Evolutionary conservation across 768 basidiomycete species (phyloP), one percentile per base, ranked within the genome.

Genomic region (Tricholomella constricta): DNA sequence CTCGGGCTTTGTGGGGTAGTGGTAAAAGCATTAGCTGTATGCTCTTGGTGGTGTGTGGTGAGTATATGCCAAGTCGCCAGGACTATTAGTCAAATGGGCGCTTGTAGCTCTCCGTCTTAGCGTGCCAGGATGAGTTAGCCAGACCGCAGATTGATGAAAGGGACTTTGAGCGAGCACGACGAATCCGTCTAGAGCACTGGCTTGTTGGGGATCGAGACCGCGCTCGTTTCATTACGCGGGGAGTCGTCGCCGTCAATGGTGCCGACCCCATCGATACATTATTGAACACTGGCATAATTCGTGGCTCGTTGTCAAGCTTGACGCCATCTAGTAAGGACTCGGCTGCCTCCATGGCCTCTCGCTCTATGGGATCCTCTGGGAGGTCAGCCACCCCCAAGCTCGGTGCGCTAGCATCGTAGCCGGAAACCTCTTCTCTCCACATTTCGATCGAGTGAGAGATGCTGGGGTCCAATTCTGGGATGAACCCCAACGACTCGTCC

Each of bases 391-490:
- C 46, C 2, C 50, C 44, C 7, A 45, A 17, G 38, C 34, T 48
- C 14, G 57, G 57, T 8, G 63, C 54, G 37, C 58, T 45, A 44
- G 51, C 51, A 34, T 44, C 50, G 45, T 62, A 64, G 34, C 59
- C 62, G 36, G 62, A 65, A 23, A 81, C 74, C 38, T 70, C 68
- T 47, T 72, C 73, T 22, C 74, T 69, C 81, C 81, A 83, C 48
- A 69, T 61, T 38, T 75, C 72, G 31, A 77, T 76, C 10, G 65
- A 44, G 6, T 35, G 34, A 12, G 29, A 72, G 10, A 56, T 50
- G 15, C 59, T 58, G 9, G 62, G 26, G 48, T 64, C 62, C 25
- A 61, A 51, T 36, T 64, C 69, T 22, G 67, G 69, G 7, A 72
- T 64, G 27, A 65, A 58, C 19, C 65, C 64, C 41, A 75, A 63